Base-by-base conservation (phyloP, 2,329 filamentous ascomycete genomes). In the Fusarium torulosum region DNA sequence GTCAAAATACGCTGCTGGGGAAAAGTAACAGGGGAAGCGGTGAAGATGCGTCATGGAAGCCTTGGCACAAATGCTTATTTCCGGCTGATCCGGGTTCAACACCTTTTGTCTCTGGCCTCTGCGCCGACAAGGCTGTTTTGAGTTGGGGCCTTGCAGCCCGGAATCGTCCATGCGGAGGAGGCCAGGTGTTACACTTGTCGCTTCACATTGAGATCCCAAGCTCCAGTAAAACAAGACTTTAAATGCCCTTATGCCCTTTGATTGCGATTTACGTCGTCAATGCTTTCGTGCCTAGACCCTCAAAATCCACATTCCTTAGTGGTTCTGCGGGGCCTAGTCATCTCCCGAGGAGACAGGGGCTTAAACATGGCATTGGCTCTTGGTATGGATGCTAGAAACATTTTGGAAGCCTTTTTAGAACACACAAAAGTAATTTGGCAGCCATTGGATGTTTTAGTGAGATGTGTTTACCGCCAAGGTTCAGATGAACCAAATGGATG, bases 241-340 rank as follows among this genome's bases (percentile, higher is more conserved):
- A 35, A 37, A 1, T 19, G 25, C 33, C 33, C 23, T 63, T 63
- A 1, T 19, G 25, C 33, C 33, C 23, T 63, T 63, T 63, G 38
- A 63, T 63, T 63, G 31, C 45, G 60, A 63, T 63, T 59, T 63
- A 37, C 59, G 52, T 63, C 59, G 49, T 62, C 50, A 62, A 62
- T 62, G 37, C 57, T 41, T 59, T 38, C 10, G 54, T 20, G 21
- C 35, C 25, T 19, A n/a, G 59, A 44, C 50, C 59, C 44, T 49
- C 59, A 23, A 23, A 44, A 21, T 38, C 54, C 54, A 53, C 53
- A 55, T 50, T 53, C 25, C 33, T 45, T 20, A 25, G 49, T 56
- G 42, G 42, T 27, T 31, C 51, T 64, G 58, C 59, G 60, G 61
- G 54, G 43, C 49, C 37, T 29, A 33, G 25, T 65, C 47, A 65